These are phyloP conservation scores for Fagopyrum tataricum DNA, from an alignment of 148 eudicot species.

Conservation along the genomic window DNA sequence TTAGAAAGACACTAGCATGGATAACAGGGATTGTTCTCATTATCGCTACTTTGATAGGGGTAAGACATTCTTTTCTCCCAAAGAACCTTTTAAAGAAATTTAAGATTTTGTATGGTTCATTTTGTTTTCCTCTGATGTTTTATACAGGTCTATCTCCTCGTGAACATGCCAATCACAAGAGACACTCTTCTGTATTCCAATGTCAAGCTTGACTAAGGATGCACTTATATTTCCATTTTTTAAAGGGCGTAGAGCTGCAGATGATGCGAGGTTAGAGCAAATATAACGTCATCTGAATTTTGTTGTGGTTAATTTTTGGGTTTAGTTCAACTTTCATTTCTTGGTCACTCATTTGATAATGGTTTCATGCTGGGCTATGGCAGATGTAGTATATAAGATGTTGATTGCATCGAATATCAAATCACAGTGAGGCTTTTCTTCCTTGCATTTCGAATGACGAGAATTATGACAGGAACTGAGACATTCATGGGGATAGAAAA, in stretches of 20 bases:
- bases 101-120: not conserved
- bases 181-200: constrained; percentile 90
- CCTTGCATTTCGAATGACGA: not conserved
- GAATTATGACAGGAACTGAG: not conserved
- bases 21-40: constrained; percentile 70
- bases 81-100: not conserved
- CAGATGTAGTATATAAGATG: constrained; percentile 4
- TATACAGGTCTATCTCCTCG: constrained; percentile 59
- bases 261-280: not conserved
- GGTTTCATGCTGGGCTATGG: not conserved
- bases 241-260: not conserved
- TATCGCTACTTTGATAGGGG: constrained; percentile 79
- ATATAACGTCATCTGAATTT: not conserved
- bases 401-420: not conserved
- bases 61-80: constrained; percentile 23
- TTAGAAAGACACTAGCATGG: constrained; percentile 78
- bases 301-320: not conserved
- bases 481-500: constrained; percentile 3
- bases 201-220: constrained; percentile 68
- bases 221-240: not conserved
- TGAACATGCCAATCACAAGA: constrained; percentile 82
- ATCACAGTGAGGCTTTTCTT: not conserved
- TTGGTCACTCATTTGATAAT: not conserved
- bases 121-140: not conserved
- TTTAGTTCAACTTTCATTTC: not conserved